Percentiles rank a stretch among this genome's conserved stretches.
Evolutionary conservation across 2,329 filamentous ascomycete genomes (phyloP).

Genomic region (Reticulascus tulasneorum): DNA sequence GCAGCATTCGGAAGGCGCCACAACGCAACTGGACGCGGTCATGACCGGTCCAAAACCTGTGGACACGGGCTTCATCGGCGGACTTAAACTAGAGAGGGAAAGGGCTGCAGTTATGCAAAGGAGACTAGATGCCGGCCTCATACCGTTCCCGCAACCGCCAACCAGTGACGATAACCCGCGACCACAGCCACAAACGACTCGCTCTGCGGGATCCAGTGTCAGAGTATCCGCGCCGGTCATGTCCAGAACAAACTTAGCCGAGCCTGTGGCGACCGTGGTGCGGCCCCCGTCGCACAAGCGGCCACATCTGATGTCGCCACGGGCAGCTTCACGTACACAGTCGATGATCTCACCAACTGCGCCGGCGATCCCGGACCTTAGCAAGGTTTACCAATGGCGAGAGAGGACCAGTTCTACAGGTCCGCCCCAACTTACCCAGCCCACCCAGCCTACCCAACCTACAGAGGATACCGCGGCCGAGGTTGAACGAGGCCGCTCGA

Average conservation of each 20-base stretch:
- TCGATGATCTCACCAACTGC: constrained; percentile 22
- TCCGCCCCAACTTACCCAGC: too few species aligned
- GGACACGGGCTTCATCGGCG: constrained; percentile 35
- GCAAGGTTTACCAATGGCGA: constrained; percentile 28
- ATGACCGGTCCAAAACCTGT: constrained; percentile 13
- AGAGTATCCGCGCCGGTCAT: constrained; percentile 5
- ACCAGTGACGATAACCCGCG: background rate
- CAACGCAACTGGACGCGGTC: constrained; percentile 13
- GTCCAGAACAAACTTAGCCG: constrained; percentile 4
- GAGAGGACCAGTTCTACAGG: constrained; percentile 2
- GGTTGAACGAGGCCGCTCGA: constrained; percentile 6
- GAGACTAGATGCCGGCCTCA: constrained; percentile 23
- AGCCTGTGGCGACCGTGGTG: background rate
- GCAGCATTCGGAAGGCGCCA: constrained; percentile 12
- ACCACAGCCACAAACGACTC: constrained; percentile 3
- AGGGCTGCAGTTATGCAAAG: too few species aligned
- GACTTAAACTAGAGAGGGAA: constrained; percentile 36
- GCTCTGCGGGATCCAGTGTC: constrained; percentile 9
- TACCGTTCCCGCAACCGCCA: constrained; percentile 4
- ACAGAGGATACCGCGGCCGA: constrained; percentile 6
- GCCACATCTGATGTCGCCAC: constrained; percentile 30
- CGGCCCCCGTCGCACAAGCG: background rate
- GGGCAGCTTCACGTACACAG: constrained; percentile 22
- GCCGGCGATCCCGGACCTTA: constrained; percentile 23
- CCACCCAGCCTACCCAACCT: background rate